Conservation (phyloP, 208 protist genomes). For the Leishmania gerbilli region DNA sequence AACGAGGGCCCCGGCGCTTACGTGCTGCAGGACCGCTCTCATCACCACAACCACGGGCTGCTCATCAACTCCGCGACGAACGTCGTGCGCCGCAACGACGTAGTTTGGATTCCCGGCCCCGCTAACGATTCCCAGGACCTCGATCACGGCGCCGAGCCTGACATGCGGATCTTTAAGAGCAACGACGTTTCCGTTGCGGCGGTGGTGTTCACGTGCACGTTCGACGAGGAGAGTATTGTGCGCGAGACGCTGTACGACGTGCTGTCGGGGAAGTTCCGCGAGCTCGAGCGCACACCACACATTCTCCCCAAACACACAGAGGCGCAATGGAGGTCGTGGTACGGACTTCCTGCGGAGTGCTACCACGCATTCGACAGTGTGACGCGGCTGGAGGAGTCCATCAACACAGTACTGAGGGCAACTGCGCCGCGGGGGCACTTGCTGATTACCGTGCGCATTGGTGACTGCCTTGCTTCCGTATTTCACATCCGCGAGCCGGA, state of each 20-base stretch:
- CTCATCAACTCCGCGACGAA: conserved; percentile 65
- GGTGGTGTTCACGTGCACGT: conserved; percentile 81
- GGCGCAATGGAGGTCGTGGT: conserved; percentile 75
- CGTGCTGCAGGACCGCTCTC: conserved; percentile 75
- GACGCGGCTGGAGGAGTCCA: conserved; percentile 75
- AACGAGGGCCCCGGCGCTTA: conserved; percentile 83
- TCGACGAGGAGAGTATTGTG: conserved; percentile 52
- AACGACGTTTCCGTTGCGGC: conserved; percentile 82
- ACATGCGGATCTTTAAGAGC: conserved; percentile 76
- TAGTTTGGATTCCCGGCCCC: conserved; percentile 72
- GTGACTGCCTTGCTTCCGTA: conserved; percentile 80
- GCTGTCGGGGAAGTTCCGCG: conserved; percentile 27
- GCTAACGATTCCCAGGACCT: conserved; percentile 28
- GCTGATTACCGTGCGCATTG: conserved; percentile 86
- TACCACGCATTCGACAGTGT: conserved; percentile 67
- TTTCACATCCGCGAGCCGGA: conserved; percentile 76
- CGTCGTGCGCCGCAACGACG: conserved; percentile 71
- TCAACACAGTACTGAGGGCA: conserved; percentile 59
- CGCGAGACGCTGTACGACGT: conserved; percentile 76
- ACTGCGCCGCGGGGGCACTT: conserved; percentile 70
- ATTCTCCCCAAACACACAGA: conserved; percentile 45
- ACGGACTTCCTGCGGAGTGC: conserved; percentile 59
- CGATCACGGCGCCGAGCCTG: conserved; percentile 30
- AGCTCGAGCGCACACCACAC: conserved; percentile 43
- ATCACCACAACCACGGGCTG: conserved; percentile 76